These are phyloP conservation scores for Polytrichum formosum DNA, from an alignment of 225 moss, liverwort and hornwort genomes.

Conservation along the genomic window DNA sequence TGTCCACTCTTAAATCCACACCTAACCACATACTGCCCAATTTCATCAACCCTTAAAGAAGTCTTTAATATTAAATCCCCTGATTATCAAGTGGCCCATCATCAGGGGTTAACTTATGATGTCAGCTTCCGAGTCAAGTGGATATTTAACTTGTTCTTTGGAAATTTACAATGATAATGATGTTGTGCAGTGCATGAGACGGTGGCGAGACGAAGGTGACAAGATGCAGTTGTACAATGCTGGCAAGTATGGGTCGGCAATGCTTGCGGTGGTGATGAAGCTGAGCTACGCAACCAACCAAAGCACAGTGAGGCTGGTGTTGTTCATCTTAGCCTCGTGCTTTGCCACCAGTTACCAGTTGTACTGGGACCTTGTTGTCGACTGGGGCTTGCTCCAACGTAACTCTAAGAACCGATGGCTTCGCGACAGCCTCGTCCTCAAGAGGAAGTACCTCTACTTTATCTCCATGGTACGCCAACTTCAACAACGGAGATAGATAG, in stretches of 20 bases:
- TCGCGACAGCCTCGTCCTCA: constrained; percentile 53
- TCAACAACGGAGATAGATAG: not conserved
- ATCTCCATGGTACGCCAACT: constrained; percentile 44
- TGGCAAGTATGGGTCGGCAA: constrained; percentile 59
- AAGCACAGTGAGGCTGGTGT: constrained; percentile 17
- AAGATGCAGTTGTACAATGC: constrained; percentile 46
- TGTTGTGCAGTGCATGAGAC: constrained; percentile 40
- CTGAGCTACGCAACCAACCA: constrained; percentile 27
- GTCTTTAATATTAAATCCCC: not conserved
- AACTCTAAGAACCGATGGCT: constrained; percentile 52
- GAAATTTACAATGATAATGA: too few relatives aligned
- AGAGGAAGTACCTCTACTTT: constrained; percentile 42
- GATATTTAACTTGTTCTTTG: too few relatives aligned
- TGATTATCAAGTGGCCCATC: too few relatives aligned
- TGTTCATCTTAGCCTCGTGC: constrained; percentile 37
- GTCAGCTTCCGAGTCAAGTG: too few relatives aligned
- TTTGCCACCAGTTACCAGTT: constrained; percentile 50
- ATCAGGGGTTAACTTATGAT: too few relatives aligned
- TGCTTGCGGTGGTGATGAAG: constrained; percentile 49
- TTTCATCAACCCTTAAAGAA: not conserved
- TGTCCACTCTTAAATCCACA: too few relatives aligned
- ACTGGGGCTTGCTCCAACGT: constrained; percentile 58
- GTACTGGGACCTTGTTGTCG: constrained; percentile 64
- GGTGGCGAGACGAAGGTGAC: constrained; percentile 50
- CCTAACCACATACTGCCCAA: not conserved